Base-by-base conservation (phyloP, 306 rosid species). In the Comarum palustre region DNA sequence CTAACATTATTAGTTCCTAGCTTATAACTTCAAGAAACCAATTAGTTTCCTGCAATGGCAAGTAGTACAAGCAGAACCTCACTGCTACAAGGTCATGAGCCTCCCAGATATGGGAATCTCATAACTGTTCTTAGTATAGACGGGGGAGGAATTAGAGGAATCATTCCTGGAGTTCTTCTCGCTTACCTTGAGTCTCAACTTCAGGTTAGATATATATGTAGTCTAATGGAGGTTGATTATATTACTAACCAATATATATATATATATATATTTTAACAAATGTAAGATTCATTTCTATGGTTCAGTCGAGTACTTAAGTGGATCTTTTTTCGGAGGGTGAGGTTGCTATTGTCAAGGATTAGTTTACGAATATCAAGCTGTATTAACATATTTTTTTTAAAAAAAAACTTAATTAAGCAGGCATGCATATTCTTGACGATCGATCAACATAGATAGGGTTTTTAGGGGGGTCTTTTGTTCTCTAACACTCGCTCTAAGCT, bases 141-240 rank as follows among this genome's bases (percentile, higher is more conserved):
- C 22, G 84, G 84, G 17, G 84, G 84, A 55, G 84, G 84, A 15
- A 41, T 80, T 67, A 76, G 71, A 72, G 84, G 84, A 48, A 80
- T 75, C 66, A 71, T 80, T 36, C 84, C 84, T 0, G 81, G 75
- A 47, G 78, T 76, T 54, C 13, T 76, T 47, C 78, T 81, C 6
- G 25, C 22, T 17, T 58, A 71, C 17, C 81, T 81, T 25, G 84
- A 76, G 46, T 42, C 84, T 72, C 71, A 81, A 50, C 78, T 76
- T 76, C 81, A 76, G 59, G 80, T 76, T 39, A 47, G 14, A n/a
- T 48, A 48, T 45, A 45, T n/a, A n/a, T n/a, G n/a, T 14, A 45
- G 50, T 45, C 50, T 45, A 45, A 14, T 4, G 6, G 19, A 45
- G 19, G 5, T 16, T 14, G 54, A 48, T 48, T 5, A 48, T 32